Percentiles rank a stretch among this genome's conserved stretches.
Evolutionary conservation across 2,329 filamentous ascomycete genomes (phyloP).

Genomic region (Fusarium annulatum): DNA sequence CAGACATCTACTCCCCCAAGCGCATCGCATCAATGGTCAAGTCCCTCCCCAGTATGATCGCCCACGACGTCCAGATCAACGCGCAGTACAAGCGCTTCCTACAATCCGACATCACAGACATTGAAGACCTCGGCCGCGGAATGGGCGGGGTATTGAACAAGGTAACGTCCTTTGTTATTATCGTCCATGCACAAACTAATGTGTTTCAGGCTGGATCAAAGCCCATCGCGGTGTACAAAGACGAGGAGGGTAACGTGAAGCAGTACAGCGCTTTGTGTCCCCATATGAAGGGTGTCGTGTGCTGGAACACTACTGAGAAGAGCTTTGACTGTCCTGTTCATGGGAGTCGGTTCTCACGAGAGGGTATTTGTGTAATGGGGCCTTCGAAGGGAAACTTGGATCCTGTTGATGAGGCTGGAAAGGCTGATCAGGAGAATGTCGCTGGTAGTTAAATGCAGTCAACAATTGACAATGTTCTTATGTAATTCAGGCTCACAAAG

Average conservation of each 20-base stretch:
- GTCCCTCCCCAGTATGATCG: constrained; percentile 57
- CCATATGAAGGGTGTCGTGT: constrained; percentile 65
- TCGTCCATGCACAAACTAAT: neutral
- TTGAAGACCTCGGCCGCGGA: constrained; percentile 63
- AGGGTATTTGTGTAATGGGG: constrained; percentile 34
- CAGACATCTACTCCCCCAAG: constrained; percentile 61
- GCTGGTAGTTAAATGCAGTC: neutral
- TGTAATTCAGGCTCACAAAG: accelerated
- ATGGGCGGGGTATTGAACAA: constrained; percentile 64
- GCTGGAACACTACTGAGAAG: constrained; percentile 66
- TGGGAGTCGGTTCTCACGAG: constrained; percentile 51
- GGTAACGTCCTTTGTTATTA: neutral
- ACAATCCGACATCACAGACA: constrained; percentile 65
- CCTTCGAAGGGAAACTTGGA: constrained; percentile 23
- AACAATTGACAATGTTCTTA: neutral
- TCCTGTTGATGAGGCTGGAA: constrained; percentile 3
- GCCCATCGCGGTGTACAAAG: constrained; percentile 67
- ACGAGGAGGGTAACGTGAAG: constrained; percentile 61
- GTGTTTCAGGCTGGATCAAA: constrained; percentile 41
- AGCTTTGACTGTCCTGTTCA: constrained; percentile 65
- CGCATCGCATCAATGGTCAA: constrained; percentile 58
- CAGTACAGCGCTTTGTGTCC: constrained; percentile 66
- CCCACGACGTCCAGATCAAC: constrained; percentile 66
- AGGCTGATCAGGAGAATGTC: constrained; percentile 8
- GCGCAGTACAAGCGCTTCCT: constrained; percentile 65